Evolutionary conservation across 1,284 basidiomycete genomes (phyloP), one percentile per base, ranked within the genome.

Genomic region (Pyrrhoderma lamaoense): DNA sequence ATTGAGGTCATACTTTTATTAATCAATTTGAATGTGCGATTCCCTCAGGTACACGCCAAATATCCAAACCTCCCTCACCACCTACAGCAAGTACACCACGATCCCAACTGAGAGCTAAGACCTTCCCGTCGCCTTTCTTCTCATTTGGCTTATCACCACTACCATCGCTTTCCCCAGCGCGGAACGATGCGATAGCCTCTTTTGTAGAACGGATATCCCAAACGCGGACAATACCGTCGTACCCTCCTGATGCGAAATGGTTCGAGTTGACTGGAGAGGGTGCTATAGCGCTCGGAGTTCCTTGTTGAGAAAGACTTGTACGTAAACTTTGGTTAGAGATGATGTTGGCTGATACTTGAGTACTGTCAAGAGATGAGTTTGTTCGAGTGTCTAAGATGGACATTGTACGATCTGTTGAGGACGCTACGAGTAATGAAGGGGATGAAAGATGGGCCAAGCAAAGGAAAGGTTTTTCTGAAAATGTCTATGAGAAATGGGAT

Each of bases 181-280:
- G 75, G 65, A 94, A 90, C 54, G 74, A 78, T 59, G 83, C 73
- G 64, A 89, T 70, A 0, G 83, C 76, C 8, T 71, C 66, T 59
- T 79, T 79, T 14, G 72, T 69, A 59, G 83, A 88, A 1, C 92
- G 74, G 23, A 92, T 67, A 65, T 97, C 93, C 92, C 92, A 96
- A 16, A 96, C 70, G 22, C 91, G 77, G 2, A 87, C 82, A 0
- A 82, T 70, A 34, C 91, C 89, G 56, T 93, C 89, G 63, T 93
- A 93, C 0, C 85, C 82, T 1, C 89, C 93, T 0, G 81, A 87
- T 7, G 87, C 74, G 16, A 93, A 72, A 57, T 90, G 88, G 59
- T 86, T 73, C 22, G 69, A 61, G 4, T 70, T 72, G 0, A 75
- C 73, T 0, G 76, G 72, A 60, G 82, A 70, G 13, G 77, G 65